phyloP scores from a whole-genome alignment of 805 yeast genomes.

The Tanozyma kutaoensis region DNA sequence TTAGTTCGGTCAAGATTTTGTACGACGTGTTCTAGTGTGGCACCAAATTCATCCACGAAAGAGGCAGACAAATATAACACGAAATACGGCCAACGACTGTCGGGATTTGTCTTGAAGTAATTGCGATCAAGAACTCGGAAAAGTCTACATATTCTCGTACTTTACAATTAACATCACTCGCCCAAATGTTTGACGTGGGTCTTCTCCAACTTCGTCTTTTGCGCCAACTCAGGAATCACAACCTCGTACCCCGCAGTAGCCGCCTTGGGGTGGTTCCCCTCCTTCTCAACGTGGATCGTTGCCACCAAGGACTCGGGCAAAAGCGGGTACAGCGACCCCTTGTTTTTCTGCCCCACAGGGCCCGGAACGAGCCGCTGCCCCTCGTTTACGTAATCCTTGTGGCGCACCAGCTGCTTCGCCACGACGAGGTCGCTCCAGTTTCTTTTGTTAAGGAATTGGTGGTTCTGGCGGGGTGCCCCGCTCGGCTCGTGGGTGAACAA shows the following conservation, averaged over 20 bases:
- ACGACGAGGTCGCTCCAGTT: conserved; percentile 65
- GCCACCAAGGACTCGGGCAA: conserved; percentile 47
- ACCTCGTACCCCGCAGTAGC: conserved; percentile 55
- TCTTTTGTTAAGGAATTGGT: conserved; percentile 47
- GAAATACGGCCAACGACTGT: no score
- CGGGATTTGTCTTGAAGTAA: no score
- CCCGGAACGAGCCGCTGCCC: conserved; percentile 27
- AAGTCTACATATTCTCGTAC: no score
- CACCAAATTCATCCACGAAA: no score
- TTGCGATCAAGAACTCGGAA: no score
- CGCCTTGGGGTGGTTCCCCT: conserved; percentile 32
- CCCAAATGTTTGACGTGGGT: conserved; percentile 21
- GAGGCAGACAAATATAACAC: no score
- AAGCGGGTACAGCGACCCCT: conserved; percentile 33
- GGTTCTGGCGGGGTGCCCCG: conserved; percentile 33
- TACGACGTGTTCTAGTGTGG: no score
- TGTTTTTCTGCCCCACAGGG: conserved; percentile 7
- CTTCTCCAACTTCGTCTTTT: conserved; percentile 15
- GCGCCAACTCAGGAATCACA: conserved; percentile 48
- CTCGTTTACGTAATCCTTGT: conserved; percentile 8
- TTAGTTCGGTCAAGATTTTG: no score
- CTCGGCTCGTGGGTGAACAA: conserved; percentile 50
- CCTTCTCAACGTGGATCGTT: conserved; percentile 62
- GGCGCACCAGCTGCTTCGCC: conserved; percentile 18
- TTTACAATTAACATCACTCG: no score